Conservation (phyloP, 441 rosid genomes). For the Brassica balearica region DNA sequence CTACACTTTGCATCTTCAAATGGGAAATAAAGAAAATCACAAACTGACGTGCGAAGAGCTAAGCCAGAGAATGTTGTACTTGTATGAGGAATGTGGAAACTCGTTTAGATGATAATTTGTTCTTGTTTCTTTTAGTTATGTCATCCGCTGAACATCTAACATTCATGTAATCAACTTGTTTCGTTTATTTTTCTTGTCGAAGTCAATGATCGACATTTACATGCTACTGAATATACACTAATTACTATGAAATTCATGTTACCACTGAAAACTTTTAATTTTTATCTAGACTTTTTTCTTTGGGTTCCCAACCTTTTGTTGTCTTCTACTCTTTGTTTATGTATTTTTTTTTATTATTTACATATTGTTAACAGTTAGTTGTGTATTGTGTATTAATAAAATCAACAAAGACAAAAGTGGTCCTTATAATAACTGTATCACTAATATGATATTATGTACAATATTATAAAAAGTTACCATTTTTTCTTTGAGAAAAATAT, state of each 20-base stretch:
- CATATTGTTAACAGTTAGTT: neutral
- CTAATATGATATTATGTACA: too few species aligned
- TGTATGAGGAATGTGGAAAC: too few species aligned
- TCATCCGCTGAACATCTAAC: slow-evolving; percentile 8
- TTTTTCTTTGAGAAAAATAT: too few species aligned
- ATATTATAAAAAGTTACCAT: too few species aligned
- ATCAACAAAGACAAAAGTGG: neutral
- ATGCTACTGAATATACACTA: slow-evolving; percentile 14
- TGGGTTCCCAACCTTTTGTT: slow-evolving; percentile 1
- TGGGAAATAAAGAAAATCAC: slow-evolving; percentile 43
- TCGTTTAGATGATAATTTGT: too few species aligned
- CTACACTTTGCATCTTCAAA: slow-evolving; percentile 62
- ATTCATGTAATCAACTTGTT: slow-evolving; percentile 36
- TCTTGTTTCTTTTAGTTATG: too few species aligned
- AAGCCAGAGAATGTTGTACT: slow-evolving; percentile 5
- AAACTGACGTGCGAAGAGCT: slow-evolving; percentile 48
- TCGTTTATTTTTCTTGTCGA: slow-evolving; percentile 24
- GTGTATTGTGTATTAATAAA: neutral
- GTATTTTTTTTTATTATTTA: neutral
- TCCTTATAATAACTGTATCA: too few species aligned
- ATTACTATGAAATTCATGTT: slow-evolving; percentile 8
- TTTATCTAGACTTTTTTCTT: neutral
- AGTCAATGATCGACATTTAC: slow-evolving; percentile 25
- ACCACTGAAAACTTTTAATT: neutral
- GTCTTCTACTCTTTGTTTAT: slow-evolving; percentile 12